Conservation (phyloP, 2,329 filamentous ascomycete species). For the Teratosphaeria gauchensis region DNA sequence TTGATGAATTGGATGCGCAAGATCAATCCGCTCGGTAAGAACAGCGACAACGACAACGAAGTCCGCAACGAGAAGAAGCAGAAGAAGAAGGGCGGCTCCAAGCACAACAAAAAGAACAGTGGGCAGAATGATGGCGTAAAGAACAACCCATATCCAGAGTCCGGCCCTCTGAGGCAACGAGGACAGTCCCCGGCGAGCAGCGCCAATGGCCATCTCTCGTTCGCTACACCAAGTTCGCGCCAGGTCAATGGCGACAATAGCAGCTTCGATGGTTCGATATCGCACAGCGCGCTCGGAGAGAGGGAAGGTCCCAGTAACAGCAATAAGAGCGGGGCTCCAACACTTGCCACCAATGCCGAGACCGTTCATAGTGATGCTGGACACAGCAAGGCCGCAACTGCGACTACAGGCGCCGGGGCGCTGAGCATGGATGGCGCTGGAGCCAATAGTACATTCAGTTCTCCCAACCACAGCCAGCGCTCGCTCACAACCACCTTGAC, state of each 20-base stretch:
- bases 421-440: slow-evolving; percentile 40
- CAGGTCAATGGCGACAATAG: slow-evolving; percentile 27
- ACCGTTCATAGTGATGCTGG: slow-evolving; percentile 64
- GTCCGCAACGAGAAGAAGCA: slow-evolving; percentile 18
- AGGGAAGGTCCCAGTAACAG: slow-evolving; percentile 50
- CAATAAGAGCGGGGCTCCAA: slow-evolving; percentile 65
- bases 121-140: slow-evolving; percentile 42
- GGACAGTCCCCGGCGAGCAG: slow-evolving; percentile 34
- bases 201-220: slow-evolving; percentile 38
- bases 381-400: slow-evolving; percentile 59
- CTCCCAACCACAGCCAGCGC: slow-evolving; percentile 68
- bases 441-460: slow-evolving; percentile 66
- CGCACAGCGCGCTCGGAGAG: slow-evolving; percentile 43
- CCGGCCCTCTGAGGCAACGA: slow-evolving; percentile 52
- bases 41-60: slow-evolving; percentile 39
- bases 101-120: slow-evolving; percentile 38
- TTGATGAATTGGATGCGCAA: slow-evolving; percentile 94
- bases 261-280: slow-evolving; percentile 47
- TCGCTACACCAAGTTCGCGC: slow-evolving; percentile 45
- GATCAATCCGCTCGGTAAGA: slow-evolving; percentile 71
- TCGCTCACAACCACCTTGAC: slow-evolving; percentile 77
- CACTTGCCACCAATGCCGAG: slow-evolving; percentile 74
- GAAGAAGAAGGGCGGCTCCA: slow-evolving; percentile 29
- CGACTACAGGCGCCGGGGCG: slow-evolving; percentile 62
- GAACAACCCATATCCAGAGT: slow-evolving; percentile 90